These are phyloP conservation scores for Entoloma clypeatum DNA, from an alignment of 1,284 basidiomycete species.

Conservation along the genomic window DNA sequence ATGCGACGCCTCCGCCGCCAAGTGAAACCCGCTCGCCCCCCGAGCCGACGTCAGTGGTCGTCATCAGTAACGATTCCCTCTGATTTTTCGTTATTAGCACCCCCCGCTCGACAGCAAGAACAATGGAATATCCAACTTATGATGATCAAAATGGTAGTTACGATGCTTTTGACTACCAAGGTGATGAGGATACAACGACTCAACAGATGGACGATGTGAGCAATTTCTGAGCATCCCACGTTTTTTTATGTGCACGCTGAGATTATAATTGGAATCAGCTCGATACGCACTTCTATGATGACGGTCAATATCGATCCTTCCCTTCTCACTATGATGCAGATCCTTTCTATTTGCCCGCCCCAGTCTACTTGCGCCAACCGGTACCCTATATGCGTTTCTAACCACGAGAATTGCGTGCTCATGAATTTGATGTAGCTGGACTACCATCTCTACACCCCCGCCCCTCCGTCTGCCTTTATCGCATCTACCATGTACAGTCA, in stretches of 20 bases:
- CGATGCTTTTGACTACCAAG: conserved; percentile 34
- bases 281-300: conserved; percentile 35
- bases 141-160: conserved; percentile 20
- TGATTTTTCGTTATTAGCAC: conserved; percentile 11
- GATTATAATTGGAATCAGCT: conserved; percentile 19
- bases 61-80: not conserved
- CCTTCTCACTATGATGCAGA: conserved; percentile 34
- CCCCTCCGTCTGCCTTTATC: conserved; percentile 50
- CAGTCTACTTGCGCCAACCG: conserved; percentile 62
- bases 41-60: conserved; percentile 15
- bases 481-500: conserved; percentile 58
- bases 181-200: conserved; percentile 37
- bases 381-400: conserved; percentile 35
- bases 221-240: too few relatives aligned
- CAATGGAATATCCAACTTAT: conserved; percentile 17
- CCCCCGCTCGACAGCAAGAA: conserved; percentile 14
- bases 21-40: conserved; percentile 21
- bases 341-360: conserved; percentile 48
- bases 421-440: conserved; percentile 54
- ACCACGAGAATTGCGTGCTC: not conserved
- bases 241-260: not conserved
- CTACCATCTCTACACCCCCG: conserved; percentile 85
- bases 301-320: conserved; percentile 26
- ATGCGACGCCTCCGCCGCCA: conserved; percentile 18
- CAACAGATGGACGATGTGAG: conserved; percentile 34